Evolutionary conservation across 768 basidiomycete genomes (phyloP).

Genomic region (Amanita rubescens): DNA sequence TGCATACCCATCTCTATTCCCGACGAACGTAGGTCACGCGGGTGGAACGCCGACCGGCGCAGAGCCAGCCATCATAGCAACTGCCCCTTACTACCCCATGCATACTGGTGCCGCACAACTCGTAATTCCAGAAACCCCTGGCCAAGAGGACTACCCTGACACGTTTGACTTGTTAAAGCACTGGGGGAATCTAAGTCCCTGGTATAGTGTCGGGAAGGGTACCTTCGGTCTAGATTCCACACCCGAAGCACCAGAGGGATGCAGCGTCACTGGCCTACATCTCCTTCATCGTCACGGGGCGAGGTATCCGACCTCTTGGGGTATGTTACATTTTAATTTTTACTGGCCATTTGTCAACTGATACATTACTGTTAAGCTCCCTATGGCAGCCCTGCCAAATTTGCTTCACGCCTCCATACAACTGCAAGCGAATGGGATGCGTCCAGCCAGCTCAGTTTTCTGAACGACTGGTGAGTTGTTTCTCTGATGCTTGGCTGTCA

Average conservation of each 20-base stretch:
- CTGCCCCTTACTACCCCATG: constrained; percentile 72
- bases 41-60: constrained; percentile 77
- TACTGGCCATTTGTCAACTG: constrained; percentile 1
- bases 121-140: constrained; percentile 38
- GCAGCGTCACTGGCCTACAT: constrained; percentile 67
- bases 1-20: constrained; percentile 63
- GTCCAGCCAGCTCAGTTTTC: constrained; percentile 57
- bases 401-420: constrained; percentile 49
- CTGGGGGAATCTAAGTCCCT: constrained; percentile 84
- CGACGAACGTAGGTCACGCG: constrained; percentile 67
- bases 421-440: constrained; percentile 55
- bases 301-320: constrained; percentile 56
- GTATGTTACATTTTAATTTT: constrained; percentile 29
- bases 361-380: constrained; percentile 27
- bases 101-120: constrained; percentile 66
- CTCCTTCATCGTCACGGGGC: constrained; percentile 81
- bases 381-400: constrained; percentile 56
- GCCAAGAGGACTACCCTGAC: constrained; percentile 13
- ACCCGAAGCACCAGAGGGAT: constrained; percentile 63
- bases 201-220: constrained; percentile 65
- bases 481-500: background rate
- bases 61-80: constrained; percentile 63
- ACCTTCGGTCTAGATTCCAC: constrained; percentile 69
- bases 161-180: constrained; percentile 63
- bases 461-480: constrained; percentile 69